Conservation (phyloP, 495 filamentous ascomycete species). For the Penicillium roqueforti region DNA sequence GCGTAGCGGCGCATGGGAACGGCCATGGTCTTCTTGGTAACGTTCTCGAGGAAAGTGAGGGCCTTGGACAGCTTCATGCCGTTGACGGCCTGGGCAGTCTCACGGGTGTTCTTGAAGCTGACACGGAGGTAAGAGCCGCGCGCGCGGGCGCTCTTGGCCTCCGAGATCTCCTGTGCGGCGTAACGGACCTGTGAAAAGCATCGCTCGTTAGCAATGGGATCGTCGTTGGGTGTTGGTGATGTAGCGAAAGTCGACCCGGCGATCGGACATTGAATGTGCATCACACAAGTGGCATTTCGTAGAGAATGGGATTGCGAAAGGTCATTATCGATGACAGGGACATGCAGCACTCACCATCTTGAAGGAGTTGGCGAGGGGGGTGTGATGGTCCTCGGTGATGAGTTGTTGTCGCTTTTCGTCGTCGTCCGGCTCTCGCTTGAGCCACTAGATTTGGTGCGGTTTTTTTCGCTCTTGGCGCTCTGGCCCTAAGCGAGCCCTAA, state of each 20-base stretch:
- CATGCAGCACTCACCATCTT: conserved; percentile 51
- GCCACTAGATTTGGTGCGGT: conserved; percentile 37
- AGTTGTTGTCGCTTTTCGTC: conserved; percentile 46
- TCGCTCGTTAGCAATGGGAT: conserved; percentile 29
- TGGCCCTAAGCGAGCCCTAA: conserved; percentile 49
- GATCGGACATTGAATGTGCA: conserved; percentile 7
- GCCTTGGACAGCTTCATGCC: conserved; percentile 98
- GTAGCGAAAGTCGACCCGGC: conserved; percentile 7
- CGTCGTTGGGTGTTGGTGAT: conserved; percentile 9
- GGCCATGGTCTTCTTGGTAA: conserved; percentile 89
- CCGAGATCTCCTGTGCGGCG: conserved; percentile 83
- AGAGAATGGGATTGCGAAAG: conserved; percentile 9
- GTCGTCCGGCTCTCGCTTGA: conserved; percentile 37
- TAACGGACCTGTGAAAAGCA: conserved; percentile 78
- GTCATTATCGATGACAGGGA: conserved; percentile 13
- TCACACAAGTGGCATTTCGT: conserved; percentile 9
- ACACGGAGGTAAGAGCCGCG: conserved; percentile 98
- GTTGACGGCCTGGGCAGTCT: conserved; percentile 98
- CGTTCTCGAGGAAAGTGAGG: conserved; percentile 92
- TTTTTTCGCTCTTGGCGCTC: conserved; percentile 44
- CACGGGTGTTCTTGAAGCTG: conserved; percentile 99
- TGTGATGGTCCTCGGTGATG: conserved; percentile 47
- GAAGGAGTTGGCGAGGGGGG: conserved; percentile 46
- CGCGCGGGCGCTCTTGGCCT: conserved; percentile 90
- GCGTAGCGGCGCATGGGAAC: conserved; percentile 96